Percentiles rank a stretch among this genome's conserved stretches.
Conservation (phyloP, 257 asterid species). For the Solanum phureja region DNA sequence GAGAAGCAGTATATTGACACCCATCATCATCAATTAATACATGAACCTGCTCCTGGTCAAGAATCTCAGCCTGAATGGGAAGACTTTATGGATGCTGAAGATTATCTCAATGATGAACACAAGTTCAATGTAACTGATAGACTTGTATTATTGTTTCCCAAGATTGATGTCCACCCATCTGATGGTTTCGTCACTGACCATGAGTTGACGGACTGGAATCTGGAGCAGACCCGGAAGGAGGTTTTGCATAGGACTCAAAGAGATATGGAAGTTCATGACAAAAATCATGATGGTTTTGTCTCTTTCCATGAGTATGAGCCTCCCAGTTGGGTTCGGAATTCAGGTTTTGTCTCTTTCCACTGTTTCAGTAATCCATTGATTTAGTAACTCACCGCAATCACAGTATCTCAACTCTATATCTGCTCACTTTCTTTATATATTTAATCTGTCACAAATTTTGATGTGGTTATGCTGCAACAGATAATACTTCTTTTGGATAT, state of each 20-base stretch:
- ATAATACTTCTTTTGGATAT: constrained; percentile 52
- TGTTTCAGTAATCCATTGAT: not conserved
- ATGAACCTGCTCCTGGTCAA: constrained; percentile 30
- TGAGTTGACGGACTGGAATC: constrained; percentile 79
- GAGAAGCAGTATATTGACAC: constrained; percentile 48
- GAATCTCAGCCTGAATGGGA: constrained; percentile 93
- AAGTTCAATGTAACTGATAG: constrained; percentile 79
- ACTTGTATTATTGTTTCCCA: constrained; percentile 67
- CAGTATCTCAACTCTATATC: not conserved
- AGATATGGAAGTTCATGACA: constrained; percentile 86
- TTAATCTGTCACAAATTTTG: not conserved
- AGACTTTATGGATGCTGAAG: constrained; percentile 86
- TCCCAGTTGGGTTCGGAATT: constrained; percentile 61
- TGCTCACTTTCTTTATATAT: not conserved
- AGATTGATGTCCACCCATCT: constrained; percentile 63
- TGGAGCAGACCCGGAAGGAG: constrained; percentile 63
- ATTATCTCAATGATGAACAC: constrained; percentile 77
- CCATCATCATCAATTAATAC: constrained; percentile 32
- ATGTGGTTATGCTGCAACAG: constrained; percentile 22
- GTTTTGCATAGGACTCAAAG: constrained; percentile 79
- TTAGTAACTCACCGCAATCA: not conserved
- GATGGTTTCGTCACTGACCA: constrained; percentile 62
- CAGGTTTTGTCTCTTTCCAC: constrained; percentile 22
- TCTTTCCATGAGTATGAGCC: constrained; percentile 82
- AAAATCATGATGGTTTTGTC: constrained; percentile 73